Conservation (phyloP, 148 eudicot genomes). For the Dysphania ambrosioides region DNA sequence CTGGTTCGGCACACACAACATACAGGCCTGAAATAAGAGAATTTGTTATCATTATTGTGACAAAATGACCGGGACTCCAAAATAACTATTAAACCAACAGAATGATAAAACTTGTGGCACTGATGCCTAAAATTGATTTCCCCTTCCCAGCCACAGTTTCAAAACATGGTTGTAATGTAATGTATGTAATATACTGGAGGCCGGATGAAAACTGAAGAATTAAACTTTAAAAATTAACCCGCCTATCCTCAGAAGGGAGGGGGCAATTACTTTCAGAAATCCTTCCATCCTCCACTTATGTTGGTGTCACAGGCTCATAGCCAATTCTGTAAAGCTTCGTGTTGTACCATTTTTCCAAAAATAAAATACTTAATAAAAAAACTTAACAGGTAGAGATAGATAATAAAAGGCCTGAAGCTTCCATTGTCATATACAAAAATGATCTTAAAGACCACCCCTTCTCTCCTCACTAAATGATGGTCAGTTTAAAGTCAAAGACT, state of each 20-base stretch:
- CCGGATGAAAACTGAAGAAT: not conserved
- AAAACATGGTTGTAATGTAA: not conserved
- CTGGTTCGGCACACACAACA: conserved; percentile 81
- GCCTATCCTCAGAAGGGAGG: not conserved
- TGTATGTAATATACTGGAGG: not conserved
- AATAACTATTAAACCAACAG: not conserved
- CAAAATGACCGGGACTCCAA: not conserved
- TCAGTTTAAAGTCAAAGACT: not conserved
- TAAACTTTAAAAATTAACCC: not conserved
- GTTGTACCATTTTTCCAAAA: not conserved
- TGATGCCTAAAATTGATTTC: not conserved
- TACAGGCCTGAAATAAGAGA: conserved; percentile 55
- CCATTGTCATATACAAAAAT: not conserved
- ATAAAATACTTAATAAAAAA: no score
- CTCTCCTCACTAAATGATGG: not conserved
- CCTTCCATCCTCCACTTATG: not conserved
- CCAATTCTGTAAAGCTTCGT: not conserved
- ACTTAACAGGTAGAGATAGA: no score
- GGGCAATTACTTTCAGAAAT: not conserved
- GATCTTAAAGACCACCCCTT: not conserved
- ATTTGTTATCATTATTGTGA: not conserved
- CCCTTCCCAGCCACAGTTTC: not conserved
- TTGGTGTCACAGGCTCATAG: not conserved
- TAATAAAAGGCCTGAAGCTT: not conserved
- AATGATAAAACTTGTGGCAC: not conserved